A percentile compares a stretch with the other conserved stretches of the same genome.
Conservation (phyloP, 345 rosid species). For the Eucalyptus regnans region DNA sequence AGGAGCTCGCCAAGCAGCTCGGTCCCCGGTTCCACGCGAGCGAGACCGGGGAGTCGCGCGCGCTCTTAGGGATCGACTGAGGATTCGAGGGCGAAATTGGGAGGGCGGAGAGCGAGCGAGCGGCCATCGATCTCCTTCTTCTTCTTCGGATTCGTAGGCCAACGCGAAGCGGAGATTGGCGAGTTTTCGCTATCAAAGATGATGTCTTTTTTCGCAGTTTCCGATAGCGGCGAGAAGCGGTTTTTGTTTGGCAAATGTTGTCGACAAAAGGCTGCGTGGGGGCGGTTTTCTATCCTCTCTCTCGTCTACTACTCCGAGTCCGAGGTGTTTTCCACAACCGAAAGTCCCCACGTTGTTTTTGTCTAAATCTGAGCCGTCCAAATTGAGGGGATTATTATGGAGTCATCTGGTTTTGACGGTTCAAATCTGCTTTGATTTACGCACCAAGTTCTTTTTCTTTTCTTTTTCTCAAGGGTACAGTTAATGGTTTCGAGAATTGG, state of each 20-base stretch:
- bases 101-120: constrained; percentile 29
- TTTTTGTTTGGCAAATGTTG: neutral
- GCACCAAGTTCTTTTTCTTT: neutral
- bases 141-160: neutral
- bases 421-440: neutral
- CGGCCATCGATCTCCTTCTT: constrained; percentile 28
- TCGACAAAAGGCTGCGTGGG: neutral
- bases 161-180: neutral
- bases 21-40: neutral
- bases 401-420: neutral
- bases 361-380: neutral
- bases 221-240: neutral
- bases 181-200: neutral
- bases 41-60: neutral
- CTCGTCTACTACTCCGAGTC: too few species aligned
- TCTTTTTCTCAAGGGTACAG: too few species aligned
- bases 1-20: constrained; percentile 5
- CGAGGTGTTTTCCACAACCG: neutral
- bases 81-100: constrained; percentile 19
- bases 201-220: neutral
- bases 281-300: neutral
- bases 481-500: neutral
- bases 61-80: constrained; percentile 4
- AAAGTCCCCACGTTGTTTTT: neutral
- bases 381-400: neutral